A percentile compares a stretch with the other conserved stretches of the same genome.
These are phyloP conservation scores for Trypanosoma cruzi DNA, from an alignment of 208 protist species.

Conservation along the genomic window DNA sequence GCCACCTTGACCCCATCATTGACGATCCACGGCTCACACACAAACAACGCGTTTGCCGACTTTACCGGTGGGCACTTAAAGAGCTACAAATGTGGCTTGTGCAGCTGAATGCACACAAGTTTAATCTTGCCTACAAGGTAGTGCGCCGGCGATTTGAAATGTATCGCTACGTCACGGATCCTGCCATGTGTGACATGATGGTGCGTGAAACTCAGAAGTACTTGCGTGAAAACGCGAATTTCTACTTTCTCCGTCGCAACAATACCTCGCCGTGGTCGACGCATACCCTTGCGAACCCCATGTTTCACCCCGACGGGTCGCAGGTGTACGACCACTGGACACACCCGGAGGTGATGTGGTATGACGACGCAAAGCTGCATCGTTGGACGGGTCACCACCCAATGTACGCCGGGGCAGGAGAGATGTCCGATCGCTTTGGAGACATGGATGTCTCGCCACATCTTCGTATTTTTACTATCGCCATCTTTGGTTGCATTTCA, in stretches of 20 bases:
- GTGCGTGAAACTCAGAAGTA: conserved; percentile 93
- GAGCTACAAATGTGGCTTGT: conserved; percentile 90
- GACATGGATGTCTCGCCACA: conserved; percentile 86
- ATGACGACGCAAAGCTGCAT: conserved; percentile 92
- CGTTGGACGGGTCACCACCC: conserved; percentile 85
- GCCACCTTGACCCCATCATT: conserved; percentile 92
- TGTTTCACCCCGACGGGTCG: conserved; percentile 90
- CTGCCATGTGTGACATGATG: conserved; percentile 92
- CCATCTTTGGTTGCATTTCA: conserved; percentile 36
- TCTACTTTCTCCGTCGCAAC: conserved; percentile 85
- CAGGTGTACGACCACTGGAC: conserved; percentile 94
- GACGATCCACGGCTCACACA: conserved; percentile 93
- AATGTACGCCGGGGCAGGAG: conserved; percentile 75
- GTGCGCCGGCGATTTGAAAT: conserved; percentile 85
- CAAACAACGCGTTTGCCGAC: conserved; percentile 91
- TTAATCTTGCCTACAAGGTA: conserved; percentile 91
- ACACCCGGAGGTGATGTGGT: conserved; percentile 91
- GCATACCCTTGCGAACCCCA: conserved; percentile 82
- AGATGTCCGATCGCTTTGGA: conserved; percentile 83
- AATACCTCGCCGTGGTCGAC: conserved; percentile 82
- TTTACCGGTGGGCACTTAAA: conserved; percentile 90
- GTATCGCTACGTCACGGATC: conserved; percentile 91
- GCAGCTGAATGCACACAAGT: conserved; percentile 87
- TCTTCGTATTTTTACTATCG: conserved; percentile 46
- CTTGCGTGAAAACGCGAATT: conserved; percentile 84